Conservation (phyloP, 345 rosid species). For the Euphorbia pulcherrima region DNA sequence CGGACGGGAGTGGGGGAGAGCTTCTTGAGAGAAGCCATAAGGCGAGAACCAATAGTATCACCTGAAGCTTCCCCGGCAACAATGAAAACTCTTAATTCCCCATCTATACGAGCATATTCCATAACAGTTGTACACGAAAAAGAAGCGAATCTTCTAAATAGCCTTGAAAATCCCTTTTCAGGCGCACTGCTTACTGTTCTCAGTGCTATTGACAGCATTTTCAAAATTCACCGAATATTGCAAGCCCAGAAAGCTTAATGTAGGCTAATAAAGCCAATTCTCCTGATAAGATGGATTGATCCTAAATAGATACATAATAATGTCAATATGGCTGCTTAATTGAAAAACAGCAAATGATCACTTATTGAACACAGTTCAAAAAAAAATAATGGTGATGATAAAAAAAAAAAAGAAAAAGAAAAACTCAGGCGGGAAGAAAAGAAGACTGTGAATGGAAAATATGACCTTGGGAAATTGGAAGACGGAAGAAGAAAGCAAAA, state of each 20-base stretch:
- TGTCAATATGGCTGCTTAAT: no score
- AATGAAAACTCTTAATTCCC: slow-evolving; percentile 73
- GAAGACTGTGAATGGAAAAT: no score
- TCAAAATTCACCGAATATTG: neutral
- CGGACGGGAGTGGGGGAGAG: slow-evolving; percentile 66
- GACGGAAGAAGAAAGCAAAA: no score
- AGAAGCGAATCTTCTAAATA: slow-evolving; percentile 23
- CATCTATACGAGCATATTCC: slow-evolving; percentile 52
- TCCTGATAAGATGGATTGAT: no score
- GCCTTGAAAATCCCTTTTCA: neutral
- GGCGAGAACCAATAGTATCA: slow-evolving; percentile 77
- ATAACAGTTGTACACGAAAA: slow-evolving; percentile 36
- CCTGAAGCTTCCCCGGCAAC: slow-evolving; percentile 95
- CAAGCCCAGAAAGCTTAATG: no score
- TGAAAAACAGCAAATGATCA: no score
- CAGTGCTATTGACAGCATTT: slow-evolving; percentile 12
- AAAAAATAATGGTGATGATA: no score
- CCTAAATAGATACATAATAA: no score
- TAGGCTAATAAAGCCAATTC: neutral
- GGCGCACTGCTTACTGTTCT: neutral
- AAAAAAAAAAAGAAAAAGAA: no score
- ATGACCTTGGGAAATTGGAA: no score
- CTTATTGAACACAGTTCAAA: no score
- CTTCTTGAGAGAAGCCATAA: slow-evolving; percentile 66
- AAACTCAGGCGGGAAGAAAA: no score